phyloP scores from a whole-genome alignment of 1,284 basidiomycete genomes.

The Gymnopus androsaceus region DNA sequence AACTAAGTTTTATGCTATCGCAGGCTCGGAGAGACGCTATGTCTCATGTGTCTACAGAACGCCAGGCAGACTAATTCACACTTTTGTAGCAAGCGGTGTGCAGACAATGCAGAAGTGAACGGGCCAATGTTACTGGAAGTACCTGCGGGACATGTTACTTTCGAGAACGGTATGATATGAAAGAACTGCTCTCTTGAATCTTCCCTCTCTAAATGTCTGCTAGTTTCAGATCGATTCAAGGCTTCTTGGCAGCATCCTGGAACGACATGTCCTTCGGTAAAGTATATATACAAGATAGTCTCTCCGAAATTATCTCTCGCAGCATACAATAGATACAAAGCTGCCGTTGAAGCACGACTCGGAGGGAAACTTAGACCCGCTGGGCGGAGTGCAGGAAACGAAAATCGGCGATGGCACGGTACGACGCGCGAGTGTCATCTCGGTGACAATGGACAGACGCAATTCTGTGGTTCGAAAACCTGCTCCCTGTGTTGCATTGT shows the following conservation, averaged over 20 bases:
- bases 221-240: conserved; percentile 66
- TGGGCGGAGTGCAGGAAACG: conserved; percentile 60
- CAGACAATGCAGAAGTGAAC: conserved; percentile 50
- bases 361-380: conserved; percentile 53
- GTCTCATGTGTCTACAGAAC: conserved; percentile 55
- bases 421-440: conserved; percentile 56
- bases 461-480: conserved; percentile 51
- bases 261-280: conserved; percentile 53
- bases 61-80: conserved; percentile 55
- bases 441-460: conserved; percentile 58
- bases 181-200: neutral
- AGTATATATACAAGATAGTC: conserved; percentile 62
- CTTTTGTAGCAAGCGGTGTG: conserved; percentile 58
- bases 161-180: conserved; percentile 56
- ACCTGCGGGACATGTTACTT: conserved; percentile 57
- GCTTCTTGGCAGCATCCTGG: conserved; percentile 63
- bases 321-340: conserved; percentile 62
- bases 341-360: conserved; percentile 54
- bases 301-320: conserved; percentile 45
- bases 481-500: conserved; percentile 64
- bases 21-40: conserved; percentile 51
- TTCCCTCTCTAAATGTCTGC: neutral
- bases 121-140: conserved; percentile 60
- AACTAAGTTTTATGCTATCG: conserved; percentile 2
- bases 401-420: conserved; percentile 62